Conservation (phyloP, 2,329 filamentous ascomycete species). For the Shiraia sp. region DNA sequence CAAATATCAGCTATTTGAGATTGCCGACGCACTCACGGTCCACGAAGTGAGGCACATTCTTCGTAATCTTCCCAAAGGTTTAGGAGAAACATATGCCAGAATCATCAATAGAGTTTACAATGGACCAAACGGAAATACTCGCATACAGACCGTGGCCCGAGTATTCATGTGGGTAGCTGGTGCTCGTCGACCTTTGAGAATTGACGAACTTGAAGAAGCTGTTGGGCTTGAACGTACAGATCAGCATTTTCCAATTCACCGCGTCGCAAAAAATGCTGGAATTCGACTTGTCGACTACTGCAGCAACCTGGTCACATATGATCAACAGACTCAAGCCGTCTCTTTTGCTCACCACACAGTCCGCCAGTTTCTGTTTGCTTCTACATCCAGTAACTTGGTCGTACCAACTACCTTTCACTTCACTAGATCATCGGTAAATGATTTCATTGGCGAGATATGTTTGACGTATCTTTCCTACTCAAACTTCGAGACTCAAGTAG, state of each 20-base stretch:
- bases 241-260: conserved; percentile 7
- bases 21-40: conserved; percentile 30
- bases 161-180: conserved; percentile 19
- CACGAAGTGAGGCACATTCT: conserved; percentile 24
- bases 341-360: conserved; percentile 20
- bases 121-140: conserved; percentile 1
- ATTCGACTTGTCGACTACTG: conserved; percentile 11
- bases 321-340: conserved; percentile 8
- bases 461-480: conserved; percentile 48
- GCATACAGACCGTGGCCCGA: conserved; percentile 8
- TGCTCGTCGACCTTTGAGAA: conserved; percentile 15
- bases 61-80: conserved; percentile 24
- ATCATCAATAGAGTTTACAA: conserved; percentile 13
- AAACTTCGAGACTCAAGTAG: conserved; percentile 41
- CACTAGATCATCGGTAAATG: conserved; percentile 27
- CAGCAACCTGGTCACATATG: conserved; percentile 13
- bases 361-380: conserved; percentile 16
- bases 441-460: conserved; percentile 43
- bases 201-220: conserved; percentile 26
- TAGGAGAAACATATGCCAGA: conserved; percentile 28
- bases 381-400: too few relatives aligned
- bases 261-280: conserved; percentile 4
- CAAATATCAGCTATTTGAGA: conserved; percentile 33
- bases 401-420: too few relatives aligned
- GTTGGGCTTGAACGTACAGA: conserved; percentile 12